These are phyloP conservation scores for Claviceps pazoutovae DNA, from an alignment of 2,329 filamentous ascomycete species.

Conservation along the genomic window DNA sequence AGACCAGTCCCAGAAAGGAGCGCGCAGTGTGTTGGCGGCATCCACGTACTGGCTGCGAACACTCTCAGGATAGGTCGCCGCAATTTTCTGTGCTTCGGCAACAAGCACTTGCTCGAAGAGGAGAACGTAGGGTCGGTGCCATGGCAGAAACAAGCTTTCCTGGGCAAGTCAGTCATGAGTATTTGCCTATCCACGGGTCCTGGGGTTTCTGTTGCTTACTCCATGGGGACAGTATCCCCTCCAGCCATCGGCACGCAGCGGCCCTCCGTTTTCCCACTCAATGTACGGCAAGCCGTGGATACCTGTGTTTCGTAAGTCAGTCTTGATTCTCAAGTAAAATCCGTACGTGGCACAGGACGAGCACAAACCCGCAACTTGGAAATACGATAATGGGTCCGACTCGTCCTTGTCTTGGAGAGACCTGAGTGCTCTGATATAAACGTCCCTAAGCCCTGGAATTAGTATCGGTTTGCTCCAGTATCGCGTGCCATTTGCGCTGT, in stretches of 20 bases:
- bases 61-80: constrained; percentile 25
- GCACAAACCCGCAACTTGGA: constrained; percentile 31
- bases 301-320: constrained; percentile 12
- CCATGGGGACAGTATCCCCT: constrained; percentile 33
- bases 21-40: constrained; percentile 32
- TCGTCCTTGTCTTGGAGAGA: constrained; percentile 28
- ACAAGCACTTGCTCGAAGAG: constrained; percentile 44
- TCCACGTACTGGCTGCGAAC: constrained; percentile 23
- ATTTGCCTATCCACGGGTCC: neutral
- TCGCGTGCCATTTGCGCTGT: neutral
- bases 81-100: constrained; percentile 30
- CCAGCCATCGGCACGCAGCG: constrained; percentile 16
- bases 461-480: neutral
- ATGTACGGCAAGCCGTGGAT: constrained; percentile 29
- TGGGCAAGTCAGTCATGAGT: constrained; percentile 10
- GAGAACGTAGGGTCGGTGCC: constrained; percentile 42
- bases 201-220: constrained; percentile 17
- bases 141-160: constrained; percentile 36
- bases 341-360: neutral
- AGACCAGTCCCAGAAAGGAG: constrained; percentile 44
- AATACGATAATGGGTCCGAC: constrained; percentile 33
- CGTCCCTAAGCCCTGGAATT: constrained; percentile 23
- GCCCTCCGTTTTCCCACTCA: constrained; percentile 28
- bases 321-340: neutral
- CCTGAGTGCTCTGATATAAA: constrained; percentile 33